Evolutionary conservation across 352 stramenopile genomes (phyloP).

Genomic region (Pythium phragmiticola): DNA sequence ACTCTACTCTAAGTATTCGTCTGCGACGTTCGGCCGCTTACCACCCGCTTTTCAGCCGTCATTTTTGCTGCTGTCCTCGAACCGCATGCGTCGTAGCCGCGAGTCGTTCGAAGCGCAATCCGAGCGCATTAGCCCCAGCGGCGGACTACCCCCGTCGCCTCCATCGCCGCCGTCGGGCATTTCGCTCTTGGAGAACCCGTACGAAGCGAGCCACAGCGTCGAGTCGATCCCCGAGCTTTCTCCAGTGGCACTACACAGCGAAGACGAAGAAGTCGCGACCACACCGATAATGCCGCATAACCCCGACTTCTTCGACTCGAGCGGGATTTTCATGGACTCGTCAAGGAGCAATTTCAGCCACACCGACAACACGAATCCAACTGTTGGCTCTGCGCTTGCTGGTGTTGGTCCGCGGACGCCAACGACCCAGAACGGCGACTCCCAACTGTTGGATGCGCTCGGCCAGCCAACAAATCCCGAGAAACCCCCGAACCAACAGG

Average conservation of each 20-base stretch:
- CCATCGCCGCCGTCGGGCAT: constrained; percentile 20
- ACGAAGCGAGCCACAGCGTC: constrained; percentile 19
- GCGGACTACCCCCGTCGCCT: constrained; percentile 10
- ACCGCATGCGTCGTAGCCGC: constrained; percentile 26
- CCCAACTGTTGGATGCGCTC: not conserved
- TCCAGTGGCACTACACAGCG: constrained; percentile 5
- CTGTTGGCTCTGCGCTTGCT: not conserved
- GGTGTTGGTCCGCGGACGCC: not conserved
- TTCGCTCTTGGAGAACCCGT: constrained; percentile 25
- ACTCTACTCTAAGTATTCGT: not conserved
- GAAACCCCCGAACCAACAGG: not conserved
- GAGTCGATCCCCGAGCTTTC: constrained; percentile 31
- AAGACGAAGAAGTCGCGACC: constrained; percentile 7
- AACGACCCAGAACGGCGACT: not conserved
- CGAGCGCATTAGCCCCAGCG: not conserved
- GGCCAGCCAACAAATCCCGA: not conserved
- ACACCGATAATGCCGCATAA: constrained; percentile 16
- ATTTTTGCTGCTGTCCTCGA: not conserved
- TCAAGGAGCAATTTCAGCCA: not conserved
- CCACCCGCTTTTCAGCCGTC: not conserved
- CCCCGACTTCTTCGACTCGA: constrained; percentile 13
- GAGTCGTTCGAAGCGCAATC: constrained; percentile 21
- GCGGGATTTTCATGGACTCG: constrained; percentile 1
- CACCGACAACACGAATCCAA: not conserved
- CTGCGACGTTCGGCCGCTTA: not conserved